Evolutionary conservation across 306 rosid genomes (phyloP).

Genomic region (Lablab purpureus): DNA sequence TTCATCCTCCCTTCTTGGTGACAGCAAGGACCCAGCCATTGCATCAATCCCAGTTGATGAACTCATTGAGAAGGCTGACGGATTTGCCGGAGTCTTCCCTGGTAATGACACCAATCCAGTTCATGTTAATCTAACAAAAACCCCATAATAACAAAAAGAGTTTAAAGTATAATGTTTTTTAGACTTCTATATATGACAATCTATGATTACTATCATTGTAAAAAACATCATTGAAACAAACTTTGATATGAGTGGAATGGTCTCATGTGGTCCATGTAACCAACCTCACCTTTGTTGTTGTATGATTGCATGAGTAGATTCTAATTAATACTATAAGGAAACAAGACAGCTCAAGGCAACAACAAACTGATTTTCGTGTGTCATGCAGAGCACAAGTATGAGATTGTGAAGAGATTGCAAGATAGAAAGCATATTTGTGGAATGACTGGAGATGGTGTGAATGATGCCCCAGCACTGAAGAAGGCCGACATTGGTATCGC

Average conservation of each 20-base stretch:
- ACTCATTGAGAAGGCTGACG: slow-evolving; percentile 94
- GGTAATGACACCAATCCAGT: slow-evolving; percentile 57
- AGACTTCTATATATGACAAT: no score
- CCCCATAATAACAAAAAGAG: no score
- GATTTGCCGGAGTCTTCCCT: slow-evolving; percentile 96
- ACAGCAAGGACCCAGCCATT: slow-evolving; percentile 65
- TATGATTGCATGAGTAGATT: no score
- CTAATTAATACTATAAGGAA: background rate
- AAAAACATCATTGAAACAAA: no score
- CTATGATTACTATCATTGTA: no score
- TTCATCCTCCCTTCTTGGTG: slow-evolving; percentile 84
- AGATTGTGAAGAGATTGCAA: slow-evolving; percentile 87
- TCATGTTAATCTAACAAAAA: background rate
- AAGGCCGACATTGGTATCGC: slow-evolving; percentile 97
- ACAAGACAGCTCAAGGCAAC: background rate
- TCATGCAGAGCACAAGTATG: slow-evolving; percentile 85
- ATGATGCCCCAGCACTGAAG: slow-evolving; percentile 93
- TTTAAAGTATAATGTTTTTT: no score
- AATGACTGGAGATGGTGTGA: slow-evolving; percentile 97
- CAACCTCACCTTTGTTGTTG: no score
- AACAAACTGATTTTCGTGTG: slow-evolving; percentile 2
- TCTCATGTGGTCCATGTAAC: no score
- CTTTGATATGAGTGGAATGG: no score
- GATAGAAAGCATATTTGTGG: slow-evolving; percentile 80
- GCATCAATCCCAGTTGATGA: slow-evolving; percentile 84